Conservation (phyloP, 257 asterid species). For the Echium plantagineum region DNA sequence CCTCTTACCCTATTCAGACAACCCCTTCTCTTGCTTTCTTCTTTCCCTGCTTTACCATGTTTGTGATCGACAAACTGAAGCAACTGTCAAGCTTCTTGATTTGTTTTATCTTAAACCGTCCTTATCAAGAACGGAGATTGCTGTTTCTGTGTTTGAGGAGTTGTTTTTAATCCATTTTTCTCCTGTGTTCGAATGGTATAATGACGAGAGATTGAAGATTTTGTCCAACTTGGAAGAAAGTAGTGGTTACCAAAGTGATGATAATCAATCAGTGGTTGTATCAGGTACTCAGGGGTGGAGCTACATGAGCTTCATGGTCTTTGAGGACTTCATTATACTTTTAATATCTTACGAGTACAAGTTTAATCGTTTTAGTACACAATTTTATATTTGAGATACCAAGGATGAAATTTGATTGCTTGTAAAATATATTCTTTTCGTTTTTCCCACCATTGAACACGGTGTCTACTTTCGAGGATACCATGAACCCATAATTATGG, state of each 20-base stretch:
- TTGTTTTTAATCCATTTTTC: constrained; percentile 44
- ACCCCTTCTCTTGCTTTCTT: constrained; percentile 38
- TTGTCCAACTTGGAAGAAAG: constrained; percentile 12
- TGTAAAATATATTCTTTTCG: too few relatives aligned
- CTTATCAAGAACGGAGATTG: constrained; percentile 41
- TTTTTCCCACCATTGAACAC: too few relatives aligned
- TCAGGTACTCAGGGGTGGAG: too few relatives aligned
- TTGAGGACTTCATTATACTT: too few relatives aligned
- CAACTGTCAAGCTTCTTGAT: constrained; percentile 35
- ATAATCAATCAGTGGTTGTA: constrained; percentile 19
- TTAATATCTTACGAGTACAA: too few relatives aligned
- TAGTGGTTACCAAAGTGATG: constrained; percentile 24
- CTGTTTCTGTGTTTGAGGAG: constrained; percentile 48
- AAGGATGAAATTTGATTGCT: too few relatives aligned
- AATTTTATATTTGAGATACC: too few relatives aligned
- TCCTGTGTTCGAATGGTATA: constrained; percentile 46
- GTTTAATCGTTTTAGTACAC: too few relatives aligned
- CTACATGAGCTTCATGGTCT: too few relatives aligned
- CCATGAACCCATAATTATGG: too few relatives aligned
- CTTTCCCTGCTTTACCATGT: constrained; percentile 37
- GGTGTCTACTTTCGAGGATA: too few relatives aligned
- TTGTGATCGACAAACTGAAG: constrained; percentile 28
- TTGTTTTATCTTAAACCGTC: constrained; percentile 36
- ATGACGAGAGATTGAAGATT: constrained; percentile 24
- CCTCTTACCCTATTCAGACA: constrained; percentile 31